phyloP scores from a whole-genome alignment of 305 asterid genomes.

The Fraxinus sp. region DNA sequence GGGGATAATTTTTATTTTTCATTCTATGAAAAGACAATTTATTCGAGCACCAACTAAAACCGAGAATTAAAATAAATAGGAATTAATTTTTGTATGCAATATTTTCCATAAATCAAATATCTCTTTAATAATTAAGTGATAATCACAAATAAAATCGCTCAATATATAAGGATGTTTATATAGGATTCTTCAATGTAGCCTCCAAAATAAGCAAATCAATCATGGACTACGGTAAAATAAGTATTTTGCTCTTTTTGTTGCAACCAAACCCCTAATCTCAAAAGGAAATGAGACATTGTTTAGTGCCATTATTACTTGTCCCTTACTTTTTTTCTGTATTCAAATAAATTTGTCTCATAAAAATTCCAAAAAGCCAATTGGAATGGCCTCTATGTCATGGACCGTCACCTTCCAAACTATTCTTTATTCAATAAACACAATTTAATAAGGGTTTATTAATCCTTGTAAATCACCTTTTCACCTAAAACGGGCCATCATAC shows the following conservation, averaged over 20 bases:
- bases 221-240: neutral
- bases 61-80: neutral
- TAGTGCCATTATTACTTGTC: slow-evolving; percentile 32
- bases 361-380: slow-evolving; percentile 22
- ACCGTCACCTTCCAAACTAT: slow-evolving; percentile 37
- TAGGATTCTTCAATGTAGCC: neutral
- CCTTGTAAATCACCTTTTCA: slow-evolving; percentile 19
- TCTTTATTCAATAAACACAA: slow-evolving; percentile 4
- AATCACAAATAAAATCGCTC: slow-evolving; percentile 22
- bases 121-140: neutral
- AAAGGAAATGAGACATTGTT: slow-evolving; percentile 29
- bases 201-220: slow-evolving; percentile 28
- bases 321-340: slow-evolving; percentile 13
- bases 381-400: slow-evolving; percentile 37
- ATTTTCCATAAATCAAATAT: neutral
- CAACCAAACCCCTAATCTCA: neutral
- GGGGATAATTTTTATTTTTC: neutral
- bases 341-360: slow-evolving; percentile 17
- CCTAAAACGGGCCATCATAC: slow-evolving; percentile 22
- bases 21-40: neutral
- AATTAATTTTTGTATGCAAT: neutral
- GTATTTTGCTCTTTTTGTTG: slow-evolving; percentile 6
- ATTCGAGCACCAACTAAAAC: neutral
- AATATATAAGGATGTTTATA: neutral
- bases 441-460: slow-evolving; percentile 10